phyloP scores from a whole-genome alignment of 305 asterid genomes.

The Rubia tinctorum region DNA sequence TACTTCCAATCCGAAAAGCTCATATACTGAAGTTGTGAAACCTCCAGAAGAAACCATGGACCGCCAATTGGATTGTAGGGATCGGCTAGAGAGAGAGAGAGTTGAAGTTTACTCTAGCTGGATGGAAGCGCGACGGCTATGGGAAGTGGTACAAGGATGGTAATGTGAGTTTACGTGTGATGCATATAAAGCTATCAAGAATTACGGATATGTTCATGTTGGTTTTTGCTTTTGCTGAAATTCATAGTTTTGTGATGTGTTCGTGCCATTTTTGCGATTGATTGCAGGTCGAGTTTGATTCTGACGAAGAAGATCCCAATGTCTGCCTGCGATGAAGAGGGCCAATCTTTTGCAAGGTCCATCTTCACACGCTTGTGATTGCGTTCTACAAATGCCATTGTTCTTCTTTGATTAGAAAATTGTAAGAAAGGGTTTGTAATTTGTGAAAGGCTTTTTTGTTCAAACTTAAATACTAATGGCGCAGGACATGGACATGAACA shows the following conservation, averaged over 20 bases:
- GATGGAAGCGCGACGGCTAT: slow-evolving; percentile 71
- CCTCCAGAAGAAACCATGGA: slow-evolving; percentile 12
- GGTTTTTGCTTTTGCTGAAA: neutral
- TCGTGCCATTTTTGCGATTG: slow-evolving; percentile 6
- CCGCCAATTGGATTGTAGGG: slow-evolving; percentile 28
- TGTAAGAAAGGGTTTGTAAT: too few relatives aligned
- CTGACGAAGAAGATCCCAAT: slow-evolving; percentile 85
- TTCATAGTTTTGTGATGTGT: neutral
- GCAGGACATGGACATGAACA: too few relatives aligned
- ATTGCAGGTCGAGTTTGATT: slow-evolving; percentile 76
- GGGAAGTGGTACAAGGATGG: slow-evolving; percentile 86
- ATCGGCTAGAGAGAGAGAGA: slow-evolving; percentile 46
- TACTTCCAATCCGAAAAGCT: slow-evolving; percentile 17
- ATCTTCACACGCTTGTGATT: neutral
- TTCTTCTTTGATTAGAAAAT: neutral
- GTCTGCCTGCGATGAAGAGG: slow-evolving; percentile 28
- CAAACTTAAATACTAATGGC: too few relatives aligned
- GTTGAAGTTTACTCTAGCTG: slow-evolving; percentile 73
- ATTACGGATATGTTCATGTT: neutral
- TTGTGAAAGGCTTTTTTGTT: too few relatives aligned
- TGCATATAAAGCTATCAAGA: neutral
- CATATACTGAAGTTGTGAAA: slow-evolving; percentile 23
- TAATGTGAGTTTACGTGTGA: slow-evolving; percentile 42
- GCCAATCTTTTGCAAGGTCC: neutral
- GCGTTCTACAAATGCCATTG: neutral